These are phyloP conservation scores for Pterocarpus macrocarpus DNA, from an alignment of 306 rosid species.

Conservation along the genomic window DNA sequence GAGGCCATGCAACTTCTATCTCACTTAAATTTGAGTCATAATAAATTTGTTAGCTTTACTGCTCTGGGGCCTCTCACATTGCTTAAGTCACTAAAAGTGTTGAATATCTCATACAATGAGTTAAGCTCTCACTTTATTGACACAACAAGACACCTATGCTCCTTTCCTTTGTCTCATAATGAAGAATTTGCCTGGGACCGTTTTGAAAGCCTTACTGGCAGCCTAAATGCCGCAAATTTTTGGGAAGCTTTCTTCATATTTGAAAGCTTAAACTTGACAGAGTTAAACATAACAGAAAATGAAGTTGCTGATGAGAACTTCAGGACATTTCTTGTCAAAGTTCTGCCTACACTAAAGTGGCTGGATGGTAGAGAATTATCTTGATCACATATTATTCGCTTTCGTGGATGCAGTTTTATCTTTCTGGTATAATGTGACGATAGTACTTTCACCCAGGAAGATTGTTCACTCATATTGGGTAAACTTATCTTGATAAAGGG, in stretches of 20 bases:
- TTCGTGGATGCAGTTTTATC: conserved; percentile 21
- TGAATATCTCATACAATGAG: conserved; percentile 57
- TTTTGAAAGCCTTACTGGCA: conserved; percentile 48
- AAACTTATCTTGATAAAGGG: no score
- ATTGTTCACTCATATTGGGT: no score
- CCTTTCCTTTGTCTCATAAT: conserved; percentile 77
- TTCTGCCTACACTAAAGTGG: conserved; percentile 58
- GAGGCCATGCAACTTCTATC: conserved; percentile 91
- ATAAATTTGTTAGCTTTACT: conserved; percentile 72
- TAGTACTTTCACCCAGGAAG: conserved; percentile 29
- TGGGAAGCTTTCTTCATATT: conserved; percentile 84
- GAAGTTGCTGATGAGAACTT: conserved; percentile 65
- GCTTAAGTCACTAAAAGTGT: conserved; percentile 66
- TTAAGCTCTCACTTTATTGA: conserved; percentile 59
- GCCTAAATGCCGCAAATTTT: conserved; percentile 44
- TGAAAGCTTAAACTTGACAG: conserved; percentile 66
- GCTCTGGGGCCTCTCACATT: conserved; percentile 74
- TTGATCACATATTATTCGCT: conserved; percentile 19
- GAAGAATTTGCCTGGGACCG: conserved; percentile 65
- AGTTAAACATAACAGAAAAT: conserved; percentile 71
- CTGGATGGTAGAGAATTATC: conserved; percentile 48
- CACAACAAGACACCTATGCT: conserved; percentile 71
- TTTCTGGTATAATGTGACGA: neutral
- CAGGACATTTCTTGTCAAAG: conserved; percentile 63
- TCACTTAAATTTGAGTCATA: conserved; percentile 78